Evolutionary conservation across 257 asterid genomes (phyloP).

Genomic region (Haberlea rhodopensis): DNA sequence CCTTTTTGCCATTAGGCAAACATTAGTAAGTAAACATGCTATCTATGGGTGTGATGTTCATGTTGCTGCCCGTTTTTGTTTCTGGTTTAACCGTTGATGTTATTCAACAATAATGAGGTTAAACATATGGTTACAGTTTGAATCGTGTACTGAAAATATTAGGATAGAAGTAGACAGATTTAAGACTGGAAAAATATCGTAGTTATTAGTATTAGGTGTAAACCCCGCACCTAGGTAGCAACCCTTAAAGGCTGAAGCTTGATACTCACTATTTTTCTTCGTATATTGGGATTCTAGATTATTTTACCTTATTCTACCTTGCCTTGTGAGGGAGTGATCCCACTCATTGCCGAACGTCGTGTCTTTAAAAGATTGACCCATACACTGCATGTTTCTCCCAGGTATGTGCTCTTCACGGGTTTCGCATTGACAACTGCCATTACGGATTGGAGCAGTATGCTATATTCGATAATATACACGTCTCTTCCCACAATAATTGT

Average conservation of each 20-base stretch:
- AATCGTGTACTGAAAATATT: not conserved
- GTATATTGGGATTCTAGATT: too few relatives aligned
- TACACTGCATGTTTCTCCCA: constrained; percentile 23
- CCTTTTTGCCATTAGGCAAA: too few relatives aligned
- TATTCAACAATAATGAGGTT: too few relatives aligned
- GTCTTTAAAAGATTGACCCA: not conserved
- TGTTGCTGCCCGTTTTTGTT: too few relatives aligned
- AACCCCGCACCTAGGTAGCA: not conserved
- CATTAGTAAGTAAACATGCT: too few relatives aligned
- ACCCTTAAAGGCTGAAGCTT: not conserved
- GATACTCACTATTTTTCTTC: not conserved
- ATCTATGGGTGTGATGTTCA: too few relatives aligned
- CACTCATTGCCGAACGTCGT: not conserved
- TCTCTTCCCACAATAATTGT: constrained; percentile 79
- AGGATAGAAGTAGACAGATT: not conserved
- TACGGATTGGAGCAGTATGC: constrained; percentile 95
- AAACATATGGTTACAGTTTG: too few relatives aligned
- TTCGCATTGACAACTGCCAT: constrained; percentile 88
- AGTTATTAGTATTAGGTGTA: not conserved
- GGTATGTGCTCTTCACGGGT: constrained; percentile 79
- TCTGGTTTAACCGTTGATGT: too few relatives aligned
- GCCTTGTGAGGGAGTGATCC: not conserved
- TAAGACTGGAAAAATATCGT: not conserved
- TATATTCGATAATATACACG: constrained; percentile 84
- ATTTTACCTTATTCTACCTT: not conserved